Evolutionary conservation across 2,329 filamentous ascomycete genomes (phyloP), one percentile per base, ranked within the genome.

Genomic region (Pseudopyricularia javanii): DNA sequence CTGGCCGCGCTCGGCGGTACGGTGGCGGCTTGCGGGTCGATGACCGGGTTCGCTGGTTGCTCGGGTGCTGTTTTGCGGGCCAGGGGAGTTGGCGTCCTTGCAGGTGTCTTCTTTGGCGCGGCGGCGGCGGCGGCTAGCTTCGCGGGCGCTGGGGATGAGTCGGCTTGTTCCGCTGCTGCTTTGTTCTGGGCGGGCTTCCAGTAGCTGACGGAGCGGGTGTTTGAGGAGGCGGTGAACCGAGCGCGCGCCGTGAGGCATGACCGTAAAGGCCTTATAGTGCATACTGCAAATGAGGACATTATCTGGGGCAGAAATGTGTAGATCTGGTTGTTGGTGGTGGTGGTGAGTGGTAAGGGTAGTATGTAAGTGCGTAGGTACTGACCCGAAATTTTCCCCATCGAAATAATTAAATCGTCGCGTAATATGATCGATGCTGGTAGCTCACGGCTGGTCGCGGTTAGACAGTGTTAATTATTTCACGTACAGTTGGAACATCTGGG

Each of bases 1-100:
- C 62, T 61, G 11, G 64, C 61, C 1, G 61, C 63, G 7, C 63
- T 62, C 20, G 62, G 37, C 4, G 60, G 62, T 0, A 62, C 62
- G 48, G 57, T 57, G 26, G 64, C 64, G 6, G 59, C 62, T 53
- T 63, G 59, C 7, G 58, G 56, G 52, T 66, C 64, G 26, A 58
- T 53, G 9, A 51, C n/a, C 34, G 62, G 59, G 3, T 59, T 65
- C 28, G 30, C 17, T 8, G 33, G 37, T 8, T 51, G 34, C 26
- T 50, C 34, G 37, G 51, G 28, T 32, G 50, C 17, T 17, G 40
- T 4, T 26, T 45, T 45, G 22, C 40, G 40, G 12, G 40, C 40
- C 17, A 20, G 4, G 2, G 48, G 28, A 7, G 50, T 17, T 7
- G 47, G 15, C 24, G 20, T 45, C 28, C 26, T 43, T 15, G 50